These are phyloP conservation scores for Chlamydomonas sphaeroides DNA, from an alignment of 139 green algal species.

Conservation along the genomic window DNA sequence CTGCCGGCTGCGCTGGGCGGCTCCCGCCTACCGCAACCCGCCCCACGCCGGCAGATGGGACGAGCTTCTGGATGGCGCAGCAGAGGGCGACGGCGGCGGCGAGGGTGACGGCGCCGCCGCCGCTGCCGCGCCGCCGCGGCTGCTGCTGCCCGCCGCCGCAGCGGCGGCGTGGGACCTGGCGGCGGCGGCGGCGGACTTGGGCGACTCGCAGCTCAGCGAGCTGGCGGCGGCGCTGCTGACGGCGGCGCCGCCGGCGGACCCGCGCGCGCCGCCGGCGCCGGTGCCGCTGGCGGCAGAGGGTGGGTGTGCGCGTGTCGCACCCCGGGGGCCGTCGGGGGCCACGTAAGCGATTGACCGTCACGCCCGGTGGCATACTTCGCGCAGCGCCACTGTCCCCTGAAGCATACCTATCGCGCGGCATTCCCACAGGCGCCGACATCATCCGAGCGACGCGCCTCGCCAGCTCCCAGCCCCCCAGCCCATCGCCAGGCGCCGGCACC, in stretches of 20 bases:
- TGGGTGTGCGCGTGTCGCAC: too few species aligned
- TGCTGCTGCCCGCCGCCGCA: constrained; percentile 2
- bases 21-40: too few species aligned
- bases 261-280: constrained; percentile 16
- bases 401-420: too few species aligned
- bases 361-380: too few species aligned
- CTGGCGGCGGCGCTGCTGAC: constrained; percentile 42
- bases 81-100: background rate
- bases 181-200: constrained; percentile 31
- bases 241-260: constrained; percentile 28
- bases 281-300: constrained; percentile 19
- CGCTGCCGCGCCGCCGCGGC: background rate
- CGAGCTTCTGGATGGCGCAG: constrained; percentile 16
- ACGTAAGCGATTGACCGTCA: too few species aligned
- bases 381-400: too few species aligned
- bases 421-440: too few species aligned
- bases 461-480: too few species aligned
- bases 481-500: too few species aligned
- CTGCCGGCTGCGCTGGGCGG: too few species aligned
- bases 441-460: too few species aligned
- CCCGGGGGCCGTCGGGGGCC: too few species aligned
- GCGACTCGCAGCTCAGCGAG: background rate
- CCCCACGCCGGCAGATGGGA: constrained; percentile 35
- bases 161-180: constrained; percentile 22
- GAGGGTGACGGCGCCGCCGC: background rate